These are phyloP conservation scores for Paramyrothecium sp. DNA, from an alignment of 2,329 filamentous ascomycete genomes.

Conservation along the genomic window DNA sequence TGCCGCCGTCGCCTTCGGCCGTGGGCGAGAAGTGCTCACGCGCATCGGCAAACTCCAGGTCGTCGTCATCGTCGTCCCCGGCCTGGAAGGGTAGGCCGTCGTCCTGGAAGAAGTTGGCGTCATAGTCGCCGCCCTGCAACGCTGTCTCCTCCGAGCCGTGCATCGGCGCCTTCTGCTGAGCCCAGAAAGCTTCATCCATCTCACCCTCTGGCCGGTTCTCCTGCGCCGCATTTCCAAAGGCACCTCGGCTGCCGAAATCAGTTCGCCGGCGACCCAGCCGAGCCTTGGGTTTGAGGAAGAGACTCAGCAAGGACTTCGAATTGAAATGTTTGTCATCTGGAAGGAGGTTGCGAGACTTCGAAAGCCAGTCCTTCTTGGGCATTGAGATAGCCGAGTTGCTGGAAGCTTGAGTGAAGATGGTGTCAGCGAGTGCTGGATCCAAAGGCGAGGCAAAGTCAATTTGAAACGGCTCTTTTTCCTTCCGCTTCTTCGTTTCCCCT, in stretches of 20 bases:
- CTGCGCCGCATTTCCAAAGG: constrained; percentile 40
- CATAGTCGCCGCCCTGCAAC: constrained; percentile 74
- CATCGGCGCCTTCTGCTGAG: constrained; percentile 61
- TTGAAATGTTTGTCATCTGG: constrained; percentile 99
- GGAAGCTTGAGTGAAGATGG: constrained; percentile 77
- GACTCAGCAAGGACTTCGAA: constrained; percentile 80
- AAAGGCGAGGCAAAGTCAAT: constrained; percentile 85
- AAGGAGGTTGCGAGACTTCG: constrained; percentile 86
- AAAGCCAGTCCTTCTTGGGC: constrained; percentile 93
- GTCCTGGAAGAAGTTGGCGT: constrained; percentile 97
- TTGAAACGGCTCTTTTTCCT: constrained; percentile 95
- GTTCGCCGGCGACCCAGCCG: constrained; percentile 68
- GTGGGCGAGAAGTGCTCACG: constrained; percentile 75
- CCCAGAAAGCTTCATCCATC: constrained; percentile 97
- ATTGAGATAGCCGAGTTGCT: constrained; percentile 80
- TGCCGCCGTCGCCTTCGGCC: constrained; percentile 46
- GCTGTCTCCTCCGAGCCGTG: constrained; percentile 51
- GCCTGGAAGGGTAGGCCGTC: constrained; percentile 70
- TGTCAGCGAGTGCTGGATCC: constrained; percentile 66
- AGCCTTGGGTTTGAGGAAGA: constrained; percentile 95
- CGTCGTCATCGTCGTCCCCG: constrained; percentile 61
- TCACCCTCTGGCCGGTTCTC: constrained; percentile 65
- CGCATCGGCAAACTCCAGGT: constrained; percentile 75
- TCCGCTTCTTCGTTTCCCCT: constrained; percentile 64
- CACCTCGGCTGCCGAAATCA: constrained; percentile 44